phyloP scores from a whole-genome alignment of 805 yeast genomes.

The Metschnikowia aberdeeniae region DNA sequence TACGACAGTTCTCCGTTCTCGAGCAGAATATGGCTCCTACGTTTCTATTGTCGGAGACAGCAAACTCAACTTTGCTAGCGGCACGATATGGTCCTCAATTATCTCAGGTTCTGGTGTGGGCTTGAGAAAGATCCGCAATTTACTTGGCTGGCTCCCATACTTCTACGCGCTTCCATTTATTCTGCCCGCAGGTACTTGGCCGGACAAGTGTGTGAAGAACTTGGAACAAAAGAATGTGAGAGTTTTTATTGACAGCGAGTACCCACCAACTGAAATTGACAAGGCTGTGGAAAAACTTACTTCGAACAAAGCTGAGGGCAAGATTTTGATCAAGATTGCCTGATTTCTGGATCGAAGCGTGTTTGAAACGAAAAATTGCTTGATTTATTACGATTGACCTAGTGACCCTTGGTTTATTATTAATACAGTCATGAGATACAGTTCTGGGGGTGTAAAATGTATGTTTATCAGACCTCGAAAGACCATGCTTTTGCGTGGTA shows the following conservation, averaged over 20 bases:
- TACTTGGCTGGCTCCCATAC: conserved; percentile 22
- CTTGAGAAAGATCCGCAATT: conserved; percentile 10
- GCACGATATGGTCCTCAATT: neutral
- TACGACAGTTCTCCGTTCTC: conserved; percentile 42
- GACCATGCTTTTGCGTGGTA: no score
- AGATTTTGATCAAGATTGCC: conserved; percentile 46
- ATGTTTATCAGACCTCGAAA: no score
- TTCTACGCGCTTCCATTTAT: conserved; percentile 25
- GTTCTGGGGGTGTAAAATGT: no score
- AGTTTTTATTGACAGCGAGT: conserved; percentile 52
- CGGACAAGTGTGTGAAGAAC: conserved; percentile 31
- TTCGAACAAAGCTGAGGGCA: conserved; percentile 57
- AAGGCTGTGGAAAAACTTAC: conserved; percentile 48
- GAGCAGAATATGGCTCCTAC: conserved; percentile 40
- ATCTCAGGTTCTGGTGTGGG: conserved; percentile 1
- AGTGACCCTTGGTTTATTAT: no score
- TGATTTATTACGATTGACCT: no score
- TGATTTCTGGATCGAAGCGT: neutral
- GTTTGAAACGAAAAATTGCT: no score
- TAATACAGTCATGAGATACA: no score
- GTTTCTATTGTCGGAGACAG: conserved; percentile 56
- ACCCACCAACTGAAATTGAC: conserved; percentile 44
- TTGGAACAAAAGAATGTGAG: conserved; percentile 42
- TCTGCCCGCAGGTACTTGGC: conserved; percentile 13
- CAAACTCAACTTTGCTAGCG: conserved; percentile 30